phyloP scores from a whole-genome alignment of 192 early-diverging fungal genomes.

The Entomortierella chlamydospora region DNA sequence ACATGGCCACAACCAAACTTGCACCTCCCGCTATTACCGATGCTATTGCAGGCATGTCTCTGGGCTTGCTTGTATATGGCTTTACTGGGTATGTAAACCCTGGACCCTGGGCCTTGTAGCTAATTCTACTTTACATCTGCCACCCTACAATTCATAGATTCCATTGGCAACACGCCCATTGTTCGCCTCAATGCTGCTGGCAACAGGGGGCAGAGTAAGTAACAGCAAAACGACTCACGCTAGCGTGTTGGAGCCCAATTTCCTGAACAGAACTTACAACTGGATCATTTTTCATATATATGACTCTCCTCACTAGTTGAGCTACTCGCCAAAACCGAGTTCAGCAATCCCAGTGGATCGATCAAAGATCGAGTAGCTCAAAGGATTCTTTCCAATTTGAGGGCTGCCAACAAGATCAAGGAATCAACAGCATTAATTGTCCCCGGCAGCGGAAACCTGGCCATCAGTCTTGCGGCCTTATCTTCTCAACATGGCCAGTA shows the following conservation, averaged over 20 bases:
- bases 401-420: slow-evolving; percentile 47
- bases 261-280: too few relatives aligned
- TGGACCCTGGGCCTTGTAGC: neutral
- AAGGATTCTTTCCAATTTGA: slow-evolving; percentile 53
- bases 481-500: slow-evolving; percentile 55
- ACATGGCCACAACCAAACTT: slow-evolving; percentile 23
- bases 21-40: slow-evolving; percentile 45
- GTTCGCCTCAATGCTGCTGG: slow-evolving; percentile 55
- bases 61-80: neutral
- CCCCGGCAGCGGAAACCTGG: slow-evolving; percentile 79
- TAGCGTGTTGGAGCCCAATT: too few relatives aligned
- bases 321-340: slow-evolving; percentile 81
- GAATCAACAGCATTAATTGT: slow-evolving; percentile 62
- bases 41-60: slow-evolving; percentile 35
- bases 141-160: slow-evolving; percentile 12
- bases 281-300: too few relatives aligned
- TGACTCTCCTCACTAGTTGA: slow-evolving; percentile 56
- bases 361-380: slow-evolving; percentile 83
- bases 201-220: slow-evolving; percentile 33
- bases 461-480: slow-evolving; percentile 72
- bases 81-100: too few relatives aligned
- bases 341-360: slow-evolving; percentile 74
- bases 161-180: slow-evolving; percentile 73
- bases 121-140: neutral
- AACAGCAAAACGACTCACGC: neutral